Evolutionary conservation across 306 rosid genomes (phyloP).

Genomic region (Sicyos edulis): DNA sequence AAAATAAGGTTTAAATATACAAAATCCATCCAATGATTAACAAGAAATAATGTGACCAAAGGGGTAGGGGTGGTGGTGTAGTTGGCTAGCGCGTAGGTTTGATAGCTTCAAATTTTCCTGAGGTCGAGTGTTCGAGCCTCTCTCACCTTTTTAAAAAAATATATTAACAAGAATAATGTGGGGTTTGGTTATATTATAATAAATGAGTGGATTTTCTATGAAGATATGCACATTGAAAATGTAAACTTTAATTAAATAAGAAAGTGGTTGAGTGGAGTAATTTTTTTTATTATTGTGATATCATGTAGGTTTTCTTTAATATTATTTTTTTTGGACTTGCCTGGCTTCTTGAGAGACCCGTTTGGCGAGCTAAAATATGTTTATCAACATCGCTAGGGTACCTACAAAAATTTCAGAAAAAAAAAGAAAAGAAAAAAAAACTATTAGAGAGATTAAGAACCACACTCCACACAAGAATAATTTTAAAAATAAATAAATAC

Average conservation of each 20-base stretch:
- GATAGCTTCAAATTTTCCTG: too few relatives aligned
- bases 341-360: conserved; percentile 99
- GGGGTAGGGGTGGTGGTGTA: too few relatives aligned
- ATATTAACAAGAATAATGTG: conserved; percentile 2
- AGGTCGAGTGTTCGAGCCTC: too few relatives aligned
- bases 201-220: conserved; percentile 5
- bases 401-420: conserved; percentile 38
- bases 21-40: conserved; percentile 3
- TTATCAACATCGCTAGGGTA: conserved; percentile 96
- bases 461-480: conserved; percentile 19
- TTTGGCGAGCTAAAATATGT: conserved; percentile 92
- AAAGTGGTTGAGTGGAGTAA: not conserved
- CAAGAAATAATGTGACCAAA: too few relatives aligned
- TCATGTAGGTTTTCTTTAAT: not conserved
- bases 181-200: not conserved
- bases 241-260: conserved; percentile 9
- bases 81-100: too few relatives aligned
- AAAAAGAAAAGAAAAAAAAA: conserved; percentile 13
- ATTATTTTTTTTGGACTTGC: conserved; percentile 35
- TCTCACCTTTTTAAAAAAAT: too few relatives aligned
- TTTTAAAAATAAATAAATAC: too few relatives aligned
- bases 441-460: too few relatives aligned
- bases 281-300: not conserved
- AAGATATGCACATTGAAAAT: not conserved
- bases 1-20: not conserved